phyloP scores from a whole-genome alignment of 116 monocot genomes.

The Dioscorea cayenensis region DNA sequence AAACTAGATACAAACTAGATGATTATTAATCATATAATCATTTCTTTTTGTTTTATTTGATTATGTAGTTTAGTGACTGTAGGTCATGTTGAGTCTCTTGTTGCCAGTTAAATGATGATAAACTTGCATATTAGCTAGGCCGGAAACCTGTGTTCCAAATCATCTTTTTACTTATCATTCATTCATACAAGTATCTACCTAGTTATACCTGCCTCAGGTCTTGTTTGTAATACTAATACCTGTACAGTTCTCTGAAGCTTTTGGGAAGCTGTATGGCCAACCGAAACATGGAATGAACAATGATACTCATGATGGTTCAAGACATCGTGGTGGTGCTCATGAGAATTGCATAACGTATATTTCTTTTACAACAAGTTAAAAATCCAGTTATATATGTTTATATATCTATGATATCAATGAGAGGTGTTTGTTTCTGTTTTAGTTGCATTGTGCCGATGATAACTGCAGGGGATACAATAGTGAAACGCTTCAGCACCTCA shows the following conservation, averaged over 20 bases:
- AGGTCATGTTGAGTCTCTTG: no score
- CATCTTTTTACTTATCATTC: no score
- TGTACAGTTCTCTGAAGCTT: conserved; percentile 85
- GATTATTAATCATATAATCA: no score
- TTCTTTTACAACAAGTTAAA: background rate
- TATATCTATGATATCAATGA: background rate
- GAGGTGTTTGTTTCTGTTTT: conserved; percentile 8
- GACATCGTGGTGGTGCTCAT: conserved; percentile 70
- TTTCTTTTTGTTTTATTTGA: no score
- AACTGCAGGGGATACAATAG: conserved; percentile 34
- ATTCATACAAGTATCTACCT: no score
- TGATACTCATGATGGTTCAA: conserved; percentile 60
- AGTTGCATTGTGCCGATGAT: conserved; percentile 71
- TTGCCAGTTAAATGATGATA: no score
- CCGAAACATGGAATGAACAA: conserved; percentile 55
- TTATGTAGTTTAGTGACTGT: no score
- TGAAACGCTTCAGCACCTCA: conserved; percentile 83
- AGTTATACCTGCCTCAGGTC: no score
- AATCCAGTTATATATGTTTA: no score
- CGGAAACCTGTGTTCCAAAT: no score
- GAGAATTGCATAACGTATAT: conserved; percentile 90
- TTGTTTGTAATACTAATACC: background rate
- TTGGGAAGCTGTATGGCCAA: conserved; percentile 91
- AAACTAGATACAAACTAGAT: no score
- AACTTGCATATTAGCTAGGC: no score